These are phyloP conservation scores for Boletus subcaerulescens DNA, from an alignment of 768 basidiomycete genomes.

Conservation along the genomic window DNA sequence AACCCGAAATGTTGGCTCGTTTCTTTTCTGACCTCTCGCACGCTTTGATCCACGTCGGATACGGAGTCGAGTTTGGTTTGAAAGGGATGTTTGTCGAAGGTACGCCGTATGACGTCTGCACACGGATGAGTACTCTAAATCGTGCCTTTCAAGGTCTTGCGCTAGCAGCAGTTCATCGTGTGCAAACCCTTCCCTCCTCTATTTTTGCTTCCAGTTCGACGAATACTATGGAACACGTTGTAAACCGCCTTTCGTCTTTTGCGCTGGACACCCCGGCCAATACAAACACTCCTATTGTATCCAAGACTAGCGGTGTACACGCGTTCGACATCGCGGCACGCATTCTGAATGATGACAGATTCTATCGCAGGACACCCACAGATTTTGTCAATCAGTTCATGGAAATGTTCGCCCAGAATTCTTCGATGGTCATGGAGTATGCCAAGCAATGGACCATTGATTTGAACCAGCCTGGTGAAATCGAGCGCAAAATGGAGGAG, in stretches of 20 bases:
- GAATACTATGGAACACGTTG: background rate
- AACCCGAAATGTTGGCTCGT: constrained; percentile 54
- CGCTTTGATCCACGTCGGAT: constrained; percentile 59
- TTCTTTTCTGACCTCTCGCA: constrained; percentile 52
- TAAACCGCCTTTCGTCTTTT: constrained; percentile 3
- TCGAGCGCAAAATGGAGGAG: constrained; percentile 62
- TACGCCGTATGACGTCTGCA: constrained; percentile 13
- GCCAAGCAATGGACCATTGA: constrained; percentile 45
- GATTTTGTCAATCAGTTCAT: constrained; percentile 23
- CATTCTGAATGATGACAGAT: constrained; percentile 45
- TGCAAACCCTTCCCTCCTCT: constrained; percentile 23
- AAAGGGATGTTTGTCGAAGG: constrained; percentile 65
- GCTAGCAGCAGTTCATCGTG: constrained; percentile 22
- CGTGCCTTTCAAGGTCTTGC: constrained; percentile 25
- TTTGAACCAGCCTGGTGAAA: constrained; percentile 31
- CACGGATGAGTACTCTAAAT: background rate
- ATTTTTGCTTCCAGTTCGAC: constrained; percentile 4
- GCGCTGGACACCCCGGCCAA: background rate
- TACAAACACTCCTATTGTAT: background rate
- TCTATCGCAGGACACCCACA: constrained; percentile 13
- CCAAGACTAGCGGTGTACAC: constrained; percentile 14
- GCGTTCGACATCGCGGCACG: constrained; percentile 52
- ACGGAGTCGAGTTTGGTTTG: constrained; percentile 61
- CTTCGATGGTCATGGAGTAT: constrained; percentile 6
- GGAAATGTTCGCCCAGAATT: background rate